Base-by-base conservation (phyloP, 495 filamentous ascomycete species). In the Neurospora sp. region DNA sequence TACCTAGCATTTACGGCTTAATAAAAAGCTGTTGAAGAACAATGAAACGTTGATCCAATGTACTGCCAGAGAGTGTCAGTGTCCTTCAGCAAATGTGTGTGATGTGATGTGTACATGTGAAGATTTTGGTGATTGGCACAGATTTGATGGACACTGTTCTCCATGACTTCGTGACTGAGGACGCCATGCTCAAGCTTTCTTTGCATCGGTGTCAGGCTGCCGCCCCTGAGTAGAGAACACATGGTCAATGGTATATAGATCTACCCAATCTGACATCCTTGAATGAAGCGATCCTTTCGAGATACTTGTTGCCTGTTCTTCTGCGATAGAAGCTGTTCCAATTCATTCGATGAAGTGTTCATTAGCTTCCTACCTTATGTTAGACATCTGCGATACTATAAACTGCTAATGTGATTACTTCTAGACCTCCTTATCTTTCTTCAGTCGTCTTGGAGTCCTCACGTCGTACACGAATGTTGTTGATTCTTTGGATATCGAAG, bases 11-110 rank as follows among this genome's bases (percentile, higher is more conserved):
- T 82, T 79, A 78, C 81, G 81, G 78, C 76, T 80, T 82, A 82
- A 79, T 81, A 81, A 84, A 76, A 78, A 80, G 81, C 82, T 84
- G 79, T 79, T 82, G 80, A 83, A 85, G 77, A 74, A 81, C 78
- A 82, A 83, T 82, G 77, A 76, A 79, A 77, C 77, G 76, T 79
- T 80, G 76, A 81, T 77, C 75, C 78, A 74, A 76, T 78, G 54
- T 66, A 66, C 27, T 78, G 72, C 72, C 73, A 74, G 5, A 76
- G 20, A 31, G 74, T 73, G 2, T n/a, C n/a, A 31, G 74, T 73
- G 73, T 71, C 66, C 10, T 72, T 27, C 16, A 72, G 70, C 66
- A 44, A 48, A 66, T 59, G 46, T 16, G 31, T 71, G 31, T 71
- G 42, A 37, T 74, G 39, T 46, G 27, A 39, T 11, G 2, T 70